Percentiles rank a stretch among this genome's conserved stretches.
phyloP scores from a whole-genome alignment of 228 moss, liverwort and hornwort genomes.

The Sphagnum fallax region DNA sequence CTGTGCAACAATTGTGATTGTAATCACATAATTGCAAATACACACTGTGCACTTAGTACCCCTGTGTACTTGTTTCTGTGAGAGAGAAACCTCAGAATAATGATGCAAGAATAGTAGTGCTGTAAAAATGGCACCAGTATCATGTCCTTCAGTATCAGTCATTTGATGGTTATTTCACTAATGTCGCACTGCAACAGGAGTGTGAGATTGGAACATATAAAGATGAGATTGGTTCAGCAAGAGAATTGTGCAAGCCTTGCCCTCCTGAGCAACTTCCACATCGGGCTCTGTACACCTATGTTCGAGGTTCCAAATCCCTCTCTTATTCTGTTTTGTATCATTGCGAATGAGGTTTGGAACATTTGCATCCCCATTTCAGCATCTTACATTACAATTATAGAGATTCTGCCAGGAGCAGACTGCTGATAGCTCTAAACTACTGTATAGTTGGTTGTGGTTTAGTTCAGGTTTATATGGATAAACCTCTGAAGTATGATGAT shows the following conservation, averaged over 20 bases:
- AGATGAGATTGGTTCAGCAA: conserved; percentile 66
- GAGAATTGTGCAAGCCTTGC: conserved; percentile 68
- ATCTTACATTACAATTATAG: too few species aligned
- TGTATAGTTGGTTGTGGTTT: neutral
- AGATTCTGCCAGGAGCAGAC: too few species aligned
- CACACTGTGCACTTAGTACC: neutral
- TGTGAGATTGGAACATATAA: conserved; percentile 94
- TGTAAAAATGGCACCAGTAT: neutral
- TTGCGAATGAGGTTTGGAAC: neutral
- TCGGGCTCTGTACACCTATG: conserved; percentile 71
- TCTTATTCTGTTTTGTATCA: neutral
- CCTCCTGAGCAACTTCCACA: conserved; percentile 61
- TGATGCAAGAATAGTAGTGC: neutral
- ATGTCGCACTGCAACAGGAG: conserved; percentile 39
- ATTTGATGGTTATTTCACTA: neutral
- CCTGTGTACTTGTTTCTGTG: neutral
- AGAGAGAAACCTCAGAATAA: neutral
- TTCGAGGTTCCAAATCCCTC: conserved; percentile 48
- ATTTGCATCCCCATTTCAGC: neutral
- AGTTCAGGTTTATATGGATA: too few species aligned
- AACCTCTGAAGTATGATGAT: too few species aligned
- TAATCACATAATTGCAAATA: neutral
- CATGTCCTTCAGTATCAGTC: neutral
- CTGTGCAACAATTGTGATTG: conserved; percentile 1
- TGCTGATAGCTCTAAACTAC: neutral